Conservation (phyloP, 1,284 basidiomycete species). For the Grifola frondosa region DNA sequence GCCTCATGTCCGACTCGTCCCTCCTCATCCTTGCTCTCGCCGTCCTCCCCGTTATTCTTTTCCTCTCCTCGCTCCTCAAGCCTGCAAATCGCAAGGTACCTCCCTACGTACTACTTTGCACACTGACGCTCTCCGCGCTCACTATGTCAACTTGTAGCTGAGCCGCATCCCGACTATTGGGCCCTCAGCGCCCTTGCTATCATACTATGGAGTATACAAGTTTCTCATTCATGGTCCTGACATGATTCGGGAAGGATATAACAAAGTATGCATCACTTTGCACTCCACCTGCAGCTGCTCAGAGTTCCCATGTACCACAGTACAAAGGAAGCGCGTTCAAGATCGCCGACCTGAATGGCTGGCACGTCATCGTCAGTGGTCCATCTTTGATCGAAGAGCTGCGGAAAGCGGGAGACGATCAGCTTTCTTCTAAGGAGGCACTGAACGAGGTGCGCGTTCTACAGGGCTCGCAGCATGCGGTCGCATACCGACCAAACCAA, state of each 20-base stretch:
- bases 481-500: background rate
- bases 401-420: conserved; percentile 29
- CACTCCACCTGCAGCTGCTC: background rate
- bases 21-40: no score
- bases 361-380: conserved; percentile 29
- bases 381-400: conserved; percentile 28
- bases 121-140: no score
- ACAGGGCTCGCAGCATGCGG: no score
- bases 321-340: conserved; percentile 24
- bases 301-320: no score
- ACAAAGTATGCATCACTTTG: conserved; percentile 26
- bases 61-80: no score
- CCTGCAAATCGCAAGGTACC: no score
- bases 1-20: no score
- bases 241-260: conserved; percentile 40
- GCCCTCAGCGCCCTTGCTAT: conserved; percentile 35
- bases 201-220: conserved; percentile 32
- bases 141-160: no score
- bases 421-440: conserved; percentile 28
- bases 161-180: conserved; percentile 41
- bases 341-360: conserved; percentile 36
- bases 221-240: conserved; percentile 31
- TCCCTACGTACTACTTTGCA: no score
- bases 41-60: no score
- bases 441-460: conserved; percentile 27